Percentiles rank a stretch among this genome's conserved stretches.
Conservation (phyloP, 2,329 filamentous ascomycete genomes). For the Alternaria alternata region DNA sequence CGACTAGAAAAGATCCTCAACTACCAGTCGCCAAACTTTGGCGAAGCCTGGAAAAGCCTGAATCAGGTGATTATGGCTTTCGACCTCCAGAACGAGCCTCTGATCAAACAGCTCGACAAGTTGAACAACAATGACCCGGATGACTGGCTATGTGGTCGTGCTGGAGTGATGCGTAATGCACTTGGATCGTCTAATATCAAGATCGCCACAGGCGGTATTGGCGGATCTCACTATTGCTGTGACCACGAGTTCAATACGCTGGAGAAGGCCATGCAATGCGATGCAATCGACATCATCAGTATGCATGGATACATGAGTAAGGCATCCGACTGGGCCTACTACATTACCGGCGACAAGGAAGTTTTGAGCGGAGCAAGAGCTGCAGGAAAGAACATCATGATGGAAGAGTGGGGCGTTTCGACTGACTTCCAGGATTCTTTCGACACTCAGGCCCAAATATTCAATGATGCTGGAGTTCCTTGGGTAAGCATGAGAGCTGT, state of each 20-base stretch:
- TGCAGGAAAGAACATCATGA: constrained; percentile 1
- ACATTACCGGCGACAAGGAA: not conserved
- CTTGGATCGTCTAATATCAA: not conserved
- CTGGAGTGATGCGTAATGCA: not conserved
- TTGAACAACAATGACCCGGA: not conserved
- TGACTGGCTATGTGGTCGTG: not conserved
- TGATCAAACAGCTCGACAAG: not conserved
- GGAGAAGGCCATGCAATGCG: constrained; percentile 1
- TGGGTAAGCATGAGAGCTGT: not conserved
- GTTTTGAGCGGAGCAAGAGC: not conserved
- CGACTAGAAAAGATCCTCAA: not conserved
- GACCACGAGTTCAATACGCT: not conserved
- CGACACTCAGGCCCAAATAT: not conserved
- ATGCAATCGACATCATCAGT: not conserved
- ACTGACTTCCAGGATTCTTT: not conserved
- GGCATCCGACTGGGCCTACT: not conserved
- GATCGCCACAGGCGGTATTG: not conserved
- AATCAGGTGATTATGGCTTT: not conserved
- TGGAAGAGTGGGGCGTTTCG: constrained; percentile 3
- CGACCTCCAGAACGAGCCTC: not conserved
- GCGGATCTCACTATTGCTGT: not conserved
- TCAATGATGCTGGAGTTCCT: constrained; percentile 3
- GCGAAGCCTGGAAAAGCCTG: not conserved
- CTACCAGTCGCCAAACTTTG: not conserved
- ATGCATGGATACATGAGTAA: constrained; percentile 1